Evolutionary conservation across 768 basidiomycete genomes (phyloP), one percentile per base, ranked within the genome.

Genomic region (Grammothele lineata): DNA sequence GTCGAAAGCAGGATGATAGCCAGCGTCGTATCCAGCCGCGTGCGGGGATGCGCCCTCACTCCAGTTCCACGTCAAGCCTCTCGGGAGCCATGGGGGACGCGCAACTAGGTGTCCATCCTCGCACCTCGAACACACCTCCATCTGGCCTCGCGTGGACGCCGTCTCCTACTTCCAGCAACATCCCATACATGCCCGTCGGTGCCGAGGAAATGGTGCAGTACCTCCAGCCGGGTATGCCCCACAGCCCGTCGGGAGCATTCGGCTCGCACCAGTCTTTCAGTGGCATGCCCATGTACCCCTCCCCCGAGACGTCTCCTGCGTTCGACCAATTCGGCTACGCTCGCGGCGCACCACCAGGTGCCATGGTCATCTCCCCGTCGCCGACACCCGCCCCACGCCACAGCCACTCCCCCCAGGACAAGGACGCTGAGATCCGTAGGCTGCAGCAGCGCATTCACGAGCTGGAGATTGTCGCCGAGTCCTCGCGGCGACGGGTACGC

Each of bases 1-100:
- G n/a, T 21, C 7, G 11, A 7, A 14, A 8, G 4, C 34, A 53
- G 51, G 34, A 33, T 22, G 46, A 48, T 26, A 36, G 42, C 32
- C 51, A 53, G 22, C 47, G 42, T 17, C 46, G 46, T 32, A n/a
- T 48, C 21, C 42, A 44, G 34, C 45, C 51, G 27, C 51, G 51
- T 19, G 9, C 46, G 14, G 51, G 51, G 3, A 48, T 48, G 46
- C 46, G 46, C 27, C 33, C 46, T 3, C 51, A 48, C 24, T 50
- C 56, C 43, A 61, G 40, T 51, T 55, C 65, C 8, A 64, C 70
- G 1, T 76, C 73, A 34, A 72, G 70, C 53, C 67, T 87, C 47
- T 77, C 76, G 22, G 81, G 81, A 47, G 83, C 85, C 21, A 77
- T 87, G 64, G 81, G 79, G 40, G 80, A 82, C 40, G 49, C 70